Base-by-base conservation (phyloP, 768 basidiomycete species). In the Amyloporia xantha region DNA sequence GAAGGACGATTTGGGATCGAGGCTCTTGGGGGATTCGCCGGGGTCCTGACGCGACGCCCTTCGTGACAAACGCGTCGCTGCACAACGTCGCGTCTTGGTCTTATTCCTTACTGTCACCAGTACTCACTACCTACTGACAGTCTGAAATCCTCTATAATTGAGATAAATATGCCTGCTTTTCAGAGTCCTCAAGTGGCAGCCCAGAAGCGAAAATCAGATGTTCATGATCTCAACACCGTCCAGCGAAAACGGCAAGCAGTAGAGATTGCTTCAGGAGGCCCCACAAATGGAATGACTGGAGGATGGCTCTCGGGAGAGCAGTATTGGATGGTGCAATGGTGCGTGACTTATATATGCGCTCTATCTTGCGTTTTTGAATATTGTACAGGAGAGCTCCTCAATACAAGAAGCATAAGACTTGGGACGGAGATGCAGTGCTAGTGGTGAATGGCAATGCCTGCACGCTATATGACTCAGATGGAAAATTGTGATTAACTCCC, bases 281-380 rank as follows among this genome's bases (percentile, higher is more conserved):
- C n/a, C n/a, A n/a, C 28, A 36, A 49, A 54, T 13, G 52, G 38
- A 5, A 30, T 26, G n/a, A 27, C 44, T 23, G 38, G 38, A 44
- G 49, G 52, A 41, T 48, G 55, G 11, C 4, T 17, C 5, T 33
- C 30, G 15, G 25, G 30, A 17, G 57, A 59, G 26, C 71, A 73
- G 44, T 79, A 79, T 53, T 91, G 86, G 86, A 83, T 86, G 75
- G 79, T 87, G 28, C 85, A 87, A 66, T 90, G 88, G 86, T 84
- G 62, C 17, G 38, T 23, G 28, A 35, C 26, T 41, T 10, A 15
- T 13, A 13, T 2, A 4, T 15, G 5, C 26, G 10, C 17, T 1
- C 37, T 24, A 35, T n/a, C 7, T 2, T 13, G 19, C 39, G 9
- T 42, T 17, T 25, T 39, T 56, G 26, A 41, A 44, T 41, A 36